Evolutionary conservation across 2,329 filamentous ascomycete genomes (phyloP).

Genomic region (Trichophyton equinum): DNA sequence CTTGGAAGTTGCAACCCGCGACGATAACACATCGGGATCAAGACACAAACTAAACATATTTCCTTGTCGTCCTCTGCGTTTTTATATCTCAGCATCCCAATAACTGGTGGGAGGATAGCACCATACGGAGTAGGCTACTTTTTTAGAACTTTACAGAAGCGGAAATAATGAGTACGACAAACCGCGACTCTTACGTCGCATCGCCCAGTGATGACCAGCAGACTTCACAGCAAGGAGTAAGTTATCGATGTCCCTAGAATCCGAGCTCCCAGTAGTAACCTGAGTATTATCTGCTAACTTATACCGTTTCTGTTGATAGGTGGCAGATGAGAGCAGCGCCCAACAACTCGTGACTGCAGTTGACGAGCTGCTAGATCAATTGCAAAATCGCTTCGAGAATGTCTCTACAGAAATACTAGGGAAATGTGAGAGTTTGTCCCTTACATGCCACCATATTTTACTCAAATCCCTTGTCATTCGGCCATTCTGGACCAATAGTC

Average conservation of each 20-base stretch:
- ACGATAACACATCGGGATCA: neutral
- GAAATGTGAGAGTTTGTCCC: slow-evolving; percentile 52
- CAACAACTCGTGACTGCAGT: slow-evolving; percentile 60
- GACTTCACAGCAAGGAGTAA: neutral
- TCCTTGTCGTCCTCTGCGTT: neutral
- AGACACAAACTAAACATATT: neutral
- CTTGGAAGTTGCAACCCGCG: neutral
- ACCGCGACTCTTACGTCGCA: neutral
- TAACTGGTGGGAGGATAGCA: neutral
- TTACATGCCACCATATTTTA: neutral
- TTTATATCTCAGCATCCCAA: neutral
- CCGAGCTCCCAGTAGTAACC: too few species aligned
- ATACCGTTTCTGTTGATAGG: neutral
- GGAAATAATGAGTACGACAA: slow-evolving; percentile 1
- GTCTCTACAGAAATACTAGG: slow-evolving; percentile 78
- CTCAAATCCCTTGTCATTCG: neutral
- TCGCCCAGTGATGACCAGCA: neutral
- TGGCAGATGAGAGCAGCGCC: slow-evolving; percentile 13
- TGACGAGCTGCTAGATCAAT: slow-evolving; percentile 71
- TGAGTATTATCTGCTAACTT: neutral
- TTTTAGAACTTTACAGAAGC: too few species aligned
- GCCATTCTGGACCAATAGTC: neutral
- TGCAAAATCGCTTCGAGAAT: slow-evolving; percentile 73
- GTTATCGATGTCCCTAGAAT: neutral
- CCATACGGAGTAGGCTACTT: neutral